A percentile compares a stretch with the other conserved stretches of the same genome.
These are phyloP conservation scores for Collybia nuda DNA, from an alignment of 768 basidiomycete species.

Conservation along the genomic window DNA sequence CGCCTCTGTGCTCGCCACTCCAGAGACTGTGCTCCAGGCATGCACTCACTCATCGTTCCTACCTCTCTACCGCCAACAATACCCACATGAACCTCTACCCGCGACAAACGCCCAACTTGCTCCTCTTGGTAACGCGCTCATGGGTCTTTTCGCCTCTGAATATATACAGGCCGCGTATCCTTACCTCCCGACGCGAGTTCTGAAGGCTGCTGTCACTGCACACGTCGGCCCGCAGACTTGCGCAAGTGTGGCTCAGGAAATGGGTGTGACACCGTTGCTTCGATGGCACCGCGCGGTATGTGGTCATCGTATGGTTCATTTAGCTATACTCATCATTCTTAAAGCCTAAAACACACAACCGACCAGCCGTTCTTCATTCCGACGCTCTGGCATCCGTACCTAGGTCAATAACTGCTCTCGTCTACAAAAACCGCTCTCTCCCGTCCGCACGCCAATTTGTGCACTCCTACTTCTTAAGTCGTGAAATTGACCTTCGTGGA, in stretches of 20 bases:
- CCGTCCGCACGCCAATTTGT: slow-evolving; percentile 85
- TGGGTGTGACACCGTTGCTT: slow-evolving; percentile 74
- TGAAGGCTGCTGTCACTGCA: slow-evolving; percentile 90
- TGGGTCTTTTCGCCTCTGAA: slow-evolving; percentile 90
- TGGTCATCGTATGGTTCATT: slow-evolving; percentile 9
- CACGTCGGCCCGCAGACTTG: slow-evolving; percentile 88
- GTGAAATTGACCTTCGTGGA: slow-evolving; percentile 76
- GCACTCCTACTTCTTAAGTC: slow-evolving; percentile 84
- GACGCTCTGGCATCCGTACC: slow-evolving; percentile 90
- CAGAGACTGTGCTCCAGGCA: slow-evolving; percentile 63
- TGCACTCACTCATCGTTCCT: slow-evolving; percentile 80
- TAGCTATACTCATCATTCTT: slow-evolving; percentile 1
- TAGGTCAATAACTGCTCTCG: slow-evolving; percentile 81
- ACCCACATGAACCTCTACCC: slow-evolving; percentile 53
- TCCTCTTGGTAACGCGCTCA: slow-evolving; percentile 78
- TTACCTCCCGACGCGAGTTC: slow-evolving; percentile 86
- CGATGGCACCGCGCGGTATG: slow-evolving; percentile 81
- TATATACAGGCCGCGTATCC: slow-evolving; percentile 80
- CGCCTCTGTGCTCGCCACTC: slow-evolving; percentile 47
- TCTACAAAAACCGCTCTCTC: slow-evolving; percentile 88
- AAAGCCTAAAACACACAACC: slow-evolving; percentile 47
- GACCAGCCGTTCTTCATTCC: slow-evolving; percentile 63
- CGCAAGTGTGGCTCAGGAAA: slow-evolving; percentile 81
- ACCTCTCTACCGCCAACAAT: slow-evolving; percentile 51
- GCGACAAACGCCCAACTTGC: slow-evolving; percentile 76